These are phyloP conservation scores for Leccinum pellstonianum DNA, from an alignment of 768 basidiomycete species.

Conservation along the genomic window DNA sequence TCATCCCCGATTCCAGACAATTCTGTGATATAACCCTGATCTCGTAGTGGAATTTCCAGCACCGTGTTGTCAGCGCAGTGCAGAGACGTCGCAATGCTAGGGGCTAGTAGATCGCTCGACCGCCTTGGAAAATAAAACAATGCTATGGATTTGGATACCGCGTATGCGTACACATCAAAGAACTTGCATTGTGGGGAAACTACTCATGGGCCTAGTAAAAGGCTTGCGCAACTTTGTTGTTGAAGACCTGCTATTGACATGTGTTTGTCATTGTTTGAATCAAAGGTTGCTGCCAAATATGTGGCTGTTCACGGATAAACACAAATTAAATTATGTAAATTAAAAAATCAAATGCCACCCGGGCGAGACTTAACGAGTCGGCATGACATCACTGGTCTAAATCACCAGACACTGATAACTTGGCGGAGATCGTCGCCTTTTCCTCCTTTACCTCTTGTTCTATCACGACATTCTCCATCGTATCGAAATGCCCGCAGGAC, in stretches of 20 bases:
- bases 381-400: constrained; percentile 28
- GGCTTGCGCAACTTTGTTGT: too few relatives aligned
- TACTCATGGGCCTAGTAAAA: not conserved
- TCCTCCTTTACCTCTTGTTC: not conserved
- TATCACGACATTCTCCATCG: not conserved
- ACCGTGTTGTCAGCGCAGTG: constrained; percentile 6
- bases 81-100: not conserved
- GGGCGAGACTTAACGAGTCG: constrained; percentile 16
- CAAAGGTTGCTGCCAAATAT: constrained; percentile 11
- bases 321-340: not conserved
- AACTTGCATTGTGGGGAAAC: not conserved
- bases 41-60: not conserved
- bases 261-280: constrained; percentile 20
- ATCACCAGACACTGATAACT: not conserved
- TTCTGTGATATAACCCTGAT: constrained; percentile 15
- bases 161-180: constrained; percentile 13
- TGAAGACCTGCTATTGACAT: not conserved
- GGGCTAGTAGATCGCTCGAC: not conserved
- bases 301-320: not conserved
- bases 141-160: constrained; percentile 21
- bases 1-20: not conserved
- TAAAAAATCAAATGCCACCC: not conserved
- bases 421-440: constrained; percentile 4
- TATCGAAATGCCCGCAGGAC: constrained; percentile 13
- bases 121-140: constrained; percentile 7